Percentiles rank a stretch among this genome's conserved stretches.
phyloP scores from a whole-genome alignment of 257 asterid species.

The Nicotiana paniculata region DNA sequence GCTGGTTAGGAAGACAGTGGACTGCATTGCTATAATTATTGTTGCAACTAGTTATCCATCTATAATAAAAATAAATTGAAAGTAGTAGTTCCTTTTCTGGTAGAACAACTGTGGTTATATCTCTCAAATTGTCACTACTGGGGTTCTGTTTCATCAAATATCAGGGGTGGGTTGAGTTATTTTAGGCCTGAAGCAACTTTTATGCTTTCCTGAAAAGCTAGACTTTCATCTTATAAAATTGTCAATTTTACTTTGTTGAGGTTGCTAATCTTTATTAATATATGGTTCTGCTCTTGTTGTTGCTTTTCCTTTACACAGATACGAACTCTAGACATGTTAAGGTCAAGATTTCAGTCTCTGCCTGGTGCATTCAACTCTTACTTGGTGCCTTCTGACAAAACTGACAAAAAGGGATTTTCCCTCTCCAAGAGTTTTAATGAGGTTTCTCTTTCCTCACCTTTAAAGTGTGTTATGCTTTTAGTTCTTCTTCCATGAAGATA shows the following conservation, averaged over 20 bases:
- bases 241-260: not conserved
- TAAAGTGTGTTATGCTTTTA: not conserved
- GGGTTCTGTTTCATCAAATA: not conserved
- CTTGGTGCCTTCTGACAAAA: conserved; percentile 72
- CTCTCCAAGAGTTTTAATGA: conserved; percentile 57
- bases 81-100: not conserved
- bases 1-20: not conserved
- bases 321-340: conserved; percentile 89
- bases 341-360: conserved; percentile 91
- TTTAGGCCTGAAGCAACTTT: not conserved
- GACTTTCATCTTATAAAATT: not conserved
- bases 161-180: not conserved
- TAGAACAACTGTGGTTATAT: not conserved
- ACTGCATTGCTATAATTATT: not conserved
- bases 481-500: conserved; percentile 13
- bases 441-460: conserved; percentile 32
- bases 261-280: not conserved
- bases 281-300: not conserved
- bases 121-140: not conserved
- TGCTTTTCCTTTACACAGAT: conserved; percentile 41
- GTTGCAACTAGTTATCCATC: not conserved
- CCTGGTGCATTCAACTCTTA: conserved; percentile 92
- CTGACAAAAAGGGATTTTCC: conserved; percentile 62
- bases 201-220: not conserved
- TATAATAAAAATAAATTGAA: not conserved